Evolutionary conservation across 2,329 filamentous ascomycete species (phyloP), one percentile per base, ranked within the genome.

Genomic region (Clarireedia homoeocarpa): DNA sequence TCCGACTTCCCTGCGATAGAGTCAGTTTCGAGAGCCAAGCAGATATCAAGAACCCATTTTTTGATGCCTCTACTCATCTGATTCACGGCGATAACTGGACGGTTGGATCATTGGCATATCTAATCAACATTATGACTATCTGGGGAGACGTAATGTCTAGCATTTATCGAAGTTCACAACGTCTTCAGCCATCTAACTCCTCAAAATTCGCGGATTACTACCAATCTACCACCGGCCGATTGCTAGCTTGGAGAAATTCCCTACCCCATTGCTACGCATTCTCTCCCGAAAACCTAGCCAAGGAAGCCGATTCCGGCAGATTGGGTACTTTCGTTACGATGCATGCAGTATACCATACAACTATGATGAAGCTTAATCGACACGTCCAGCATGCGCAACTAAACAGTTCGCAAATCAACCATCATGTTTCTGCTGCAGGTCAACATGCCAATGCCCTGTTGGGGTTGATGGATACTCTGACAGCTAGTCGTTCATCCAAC

Each of bases 291-390:
- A 88, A 86, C 56, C 71, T 88, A 14, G 76, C 82, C 46, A 72
- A 74, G 30, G 80, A 78, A 44, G 75, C 81, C 6, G 70, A 75
- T 14, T 71, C 73, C 30, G 77, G 78, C 26, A 80, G 78, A 61
- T 73, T 78, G 1, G 82, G 82, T 5, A 76, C 77, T 0, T 85
- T 84, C 65, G 71, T 87, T 54, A 80, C 78, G 1, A 79, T 87
- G 69, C 85, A 89, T 67, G 72, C 85, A 27, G 72, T 88, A n/a
- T 85, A 85, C 66, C 79, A 86, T 66, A 77, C 81, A 48, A 77
- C 82, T 0, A 70, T 82, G 63, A 79, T 88, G 70, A 83, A 83
- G 61, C 73, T 88, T 30, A 84, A 86, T 62, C 79, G 86, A 40
- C 80, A 86, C 63, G 76, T 77, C 12, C 73, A 75, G 9, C 70